Evolutionary conservation across 768 basidiomycete species (phyloP).

Genomic region (Lentinula sp.): DNA sequence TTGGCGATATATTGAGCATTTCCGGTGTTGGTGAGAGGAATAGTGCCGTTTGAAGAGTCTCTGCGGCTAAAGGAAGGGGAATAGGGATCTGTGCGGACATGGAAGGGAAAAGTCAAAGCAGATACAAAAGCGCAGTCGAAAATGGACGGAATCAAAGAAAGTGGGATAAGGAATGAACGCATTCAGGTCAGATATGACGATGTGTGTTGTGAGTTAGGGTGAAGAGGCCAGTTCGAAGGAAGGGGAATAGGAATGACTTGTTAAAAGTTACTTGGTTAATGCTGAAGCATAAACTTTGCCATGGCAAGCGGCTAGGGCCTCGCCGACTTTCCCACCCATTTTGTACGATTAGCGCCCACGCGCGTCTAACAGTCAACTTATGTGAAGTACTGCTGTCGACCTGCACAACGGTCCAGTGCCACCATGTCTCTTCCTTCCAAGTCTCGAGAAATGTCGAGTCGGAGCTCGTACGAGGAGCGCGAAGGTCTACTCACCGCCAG

Average conservation of each 20-base stretch:
- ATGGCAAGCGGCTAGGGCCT: background rate
- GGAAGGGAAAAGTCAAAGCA: constrained; percentile 32
- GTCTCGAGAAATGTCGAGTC: background rate
- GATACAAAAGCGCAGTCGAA: constrained; percentile 26
- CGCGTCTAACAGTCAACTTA: background rate
- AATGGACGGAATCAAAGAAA: constrained; percentile 34
- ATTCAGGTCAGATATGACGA: constrained; percentile 14
- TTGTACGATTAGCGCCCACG: background rate
- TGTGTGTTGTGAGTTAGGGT: background rate
- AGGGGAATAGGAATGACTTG: background rate
- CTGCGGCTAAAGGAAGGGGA: constrained; percentile 17
- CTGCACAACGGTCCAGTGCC: background rate
- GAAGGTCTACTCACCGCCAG: background rate
- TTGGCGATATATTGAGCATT: constrained; percentile 73
- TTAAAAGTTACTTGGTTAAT: background rate
- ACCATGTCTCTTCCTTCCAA: background rate
- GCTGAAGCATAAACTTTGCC: too few relatives aligned
- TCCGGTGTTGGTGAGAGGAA: constrained; percentile 55
- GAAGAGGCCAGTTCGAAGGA: background rate
- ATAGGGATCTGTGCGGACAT: constrained; percentile 22
- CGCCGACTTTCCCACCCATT: too few relatives aligned
- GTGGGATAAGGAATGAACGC: constrained; percentile 33
- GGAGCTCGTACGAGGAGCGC: background rate
- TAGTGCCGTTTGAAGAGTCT: constrained; percentile 23
- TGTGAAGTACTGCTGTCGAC: background rate